phyloP scores from a whole-genome alignment of 176 grass and related monocot species.

The Rhipidocladum racemiflorum region DNA sequence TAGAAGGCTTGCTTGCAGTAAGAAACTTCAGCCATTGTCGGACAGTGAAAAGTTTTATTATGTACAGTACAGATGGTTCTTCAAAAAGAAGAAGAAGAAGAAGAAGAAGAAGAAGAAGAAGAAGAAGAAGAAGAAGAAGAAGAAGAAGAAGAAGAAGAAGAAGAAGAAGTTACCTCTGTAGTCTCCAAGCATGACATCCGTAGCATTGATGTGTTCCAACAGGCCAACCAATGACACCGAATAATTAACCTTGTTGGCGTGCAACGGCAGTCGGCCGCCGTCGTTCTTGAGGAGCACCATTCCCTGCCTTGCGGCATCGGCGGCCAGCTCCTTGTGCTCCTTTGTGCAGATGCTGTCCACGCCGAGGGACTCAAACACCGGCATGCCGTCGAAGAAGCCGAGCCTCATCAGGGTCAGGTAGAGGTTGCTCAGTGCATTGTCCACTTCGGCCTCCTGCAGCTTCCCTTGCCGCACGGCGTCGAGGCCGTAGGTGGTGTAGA shows the following conservation, averaged over 20 bases:
- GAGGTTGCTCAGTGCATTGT: slow-evolving; percentile 59
- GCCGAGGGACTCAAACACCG: slow-evolving; percentile 34
- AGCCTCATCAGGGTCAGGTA: slow-evolving; percentile 59
- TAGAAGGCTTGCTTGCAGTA: not conserved
- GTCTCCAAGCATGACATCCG: slow-evolving; percentile 54
- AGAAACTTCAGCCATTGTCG: not conserved
- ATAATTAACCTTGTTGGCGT: not conserved
- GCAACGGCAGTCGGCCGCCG: slow-evolving; percentile 34
- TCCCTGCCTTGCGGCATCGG: slow-evolving; percentile 51
- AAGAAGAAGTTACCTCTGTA: slow-evolving; percentile 42
- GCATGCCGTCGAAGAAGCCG: slow-evolving; percentile 72
- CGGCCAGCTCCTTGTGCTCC: slow-evolving; percentile 46
- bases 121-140: too few relatives aligned
- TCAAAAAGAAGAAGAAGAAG: too few relatives aligned
- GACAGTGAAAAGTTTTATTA: not conserved
- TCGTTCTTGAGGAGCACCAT: slow-evolving; percentile 72
- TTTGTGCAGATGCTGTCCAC: slow-evolving; percentile 14
- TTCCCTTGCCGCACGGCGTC: slow-evolving; percentile 46
- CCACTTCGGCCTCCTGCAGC: slow-evolving; percentile 52
- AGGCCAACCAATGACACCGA: slow-evolving; percentile 42
- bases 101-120: too few relatives aligned
- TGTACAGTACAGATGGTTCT: not conserved
- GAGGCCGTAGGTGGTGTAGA: slow-evolving; percentile 41
- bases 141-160: too few relatives aligned
- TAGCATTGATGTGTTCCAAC: slow-evolving; percentile 43